phyloP scores from a whole-genome alignment of 176 grass and related monocot genomes.

The Eleusine indica region DNA sequence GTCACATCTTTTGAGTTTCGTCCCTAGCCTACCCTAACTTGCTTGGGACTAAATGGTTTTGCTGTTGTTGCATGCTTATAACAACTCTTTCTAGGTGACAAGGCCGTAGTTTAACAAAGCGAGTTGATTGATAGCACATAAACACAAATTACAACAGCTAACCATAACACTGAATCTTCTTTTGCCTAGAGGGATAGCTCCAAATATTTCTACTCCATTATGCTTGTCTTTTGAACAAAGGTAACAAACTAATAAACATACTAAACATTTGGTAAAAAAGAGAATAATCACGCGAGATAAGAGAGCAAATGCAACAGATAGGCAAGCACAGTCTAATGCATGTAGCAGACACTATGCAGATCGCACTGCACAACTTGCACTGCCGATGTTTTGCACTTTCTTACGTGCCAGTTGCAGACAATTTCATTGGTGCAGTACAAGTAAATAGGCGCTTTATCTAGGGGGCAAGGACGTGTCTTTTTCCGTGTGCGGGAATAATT shows the following conservation, averaged over 20 bases:
- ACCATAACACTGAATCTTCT: too few species aligned
- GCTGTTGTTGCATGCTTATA: background rate
- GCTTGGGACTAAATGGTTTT: background rate
- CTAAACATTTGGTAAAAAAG: too few species aligned
- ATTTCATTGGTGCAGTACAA: background rate
- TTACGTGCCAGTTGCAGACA: background rate
- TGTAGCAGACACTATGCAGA: slow-evolving; percentile 32
- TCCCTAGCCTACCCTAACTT: background rate
- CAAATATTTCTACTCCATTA: background rate
- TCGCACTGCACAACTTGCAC: slow-evolving; percentile 47
- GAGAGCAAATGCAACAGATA: background rate
- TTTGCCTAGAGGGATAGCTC: background rate
- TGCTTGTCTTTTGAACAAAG: background rate
- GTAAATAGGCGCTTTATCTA: slow-evolving; percentile 20
- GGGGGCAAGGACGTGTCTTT: background rate
- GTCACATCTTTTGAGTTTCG: background rate
- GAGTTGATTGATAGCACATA: background rate
- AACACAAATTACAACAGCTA: background rate
- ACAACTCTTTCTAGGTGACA: too few species aligned
- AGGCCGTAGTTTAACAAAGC: background rate
- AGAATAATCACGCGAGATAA: background rate
- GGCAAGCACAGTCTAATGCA: background rate
- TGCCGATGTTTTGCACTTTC: background rate
- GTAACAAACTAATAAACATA: slow-evolving; percentile 1
- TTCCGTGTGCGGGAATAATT: background rate